A percentile compares a stretch with the other conserved stretches of the same genome.
phyloP scores from a whole-genome alignment of 305 asterid genomes.

The Fraxinus paxiana region DNA sequence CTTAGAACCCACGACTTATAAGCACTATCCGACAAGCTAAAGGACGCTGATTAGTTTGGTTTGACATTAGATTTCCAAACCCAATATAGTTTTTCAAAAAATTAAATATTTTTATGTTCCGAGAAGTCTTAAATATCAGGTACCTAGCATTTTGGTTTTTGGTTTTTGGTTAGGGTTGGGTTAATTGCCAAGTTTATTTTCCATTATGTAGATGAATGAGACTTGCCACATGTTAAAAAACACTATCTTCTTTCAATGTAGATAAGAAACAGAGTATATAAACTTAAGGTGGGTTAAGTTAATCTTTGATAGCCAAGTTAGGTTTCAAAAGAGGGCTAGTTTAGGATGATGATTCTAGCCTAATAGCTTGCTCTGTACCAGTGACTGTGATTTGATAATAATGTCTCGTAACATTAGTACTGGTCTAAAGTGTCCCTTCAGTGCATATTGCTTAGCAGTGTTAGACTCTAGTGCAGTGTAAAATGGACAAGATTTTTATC shows the following conservation, averaged over 20 bases:
- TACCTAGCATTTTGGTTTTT: neutral
- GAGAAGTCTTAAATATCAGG: neutral
- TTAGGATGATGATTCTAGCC: neutral
- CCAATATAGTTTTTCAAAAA: neutral
- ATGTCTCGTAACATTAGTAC: neutral
- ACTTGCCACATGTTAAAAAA: neutral
- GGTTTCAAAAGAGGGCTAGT: neutral
- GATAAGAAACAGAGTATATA: neutral
- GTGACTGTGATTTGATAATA: neutral
- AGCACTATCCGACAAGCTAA: neutral
- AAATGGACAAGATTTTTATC: neutral
- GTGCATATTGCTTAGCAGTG: neutral
- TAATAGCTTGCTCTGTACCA: neutral
- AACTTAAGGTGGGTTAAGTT: neutral
- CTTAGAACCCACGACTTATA: neutral
- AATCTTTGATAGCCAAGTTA: neutral
- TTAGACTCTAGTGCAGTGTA: neutral
- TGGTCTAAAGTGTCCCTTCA: neutral
- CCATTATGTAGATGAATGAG: neutral
- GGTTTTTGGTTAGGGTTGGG: neutral
- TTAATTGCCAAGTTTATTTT: neutral
- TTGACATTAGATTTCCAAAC: neutral
- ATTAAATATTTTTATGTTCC: neutral
- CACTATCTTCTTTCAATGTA: neutral
- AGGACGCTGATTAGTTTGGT: neutral